Percentiles rank a stretch among this genome's conserved stretches.
phyloP scores from a whole-genome alignment of 768 basidiomycete species.

The Tricholoma bakamatsutake region DNA sequence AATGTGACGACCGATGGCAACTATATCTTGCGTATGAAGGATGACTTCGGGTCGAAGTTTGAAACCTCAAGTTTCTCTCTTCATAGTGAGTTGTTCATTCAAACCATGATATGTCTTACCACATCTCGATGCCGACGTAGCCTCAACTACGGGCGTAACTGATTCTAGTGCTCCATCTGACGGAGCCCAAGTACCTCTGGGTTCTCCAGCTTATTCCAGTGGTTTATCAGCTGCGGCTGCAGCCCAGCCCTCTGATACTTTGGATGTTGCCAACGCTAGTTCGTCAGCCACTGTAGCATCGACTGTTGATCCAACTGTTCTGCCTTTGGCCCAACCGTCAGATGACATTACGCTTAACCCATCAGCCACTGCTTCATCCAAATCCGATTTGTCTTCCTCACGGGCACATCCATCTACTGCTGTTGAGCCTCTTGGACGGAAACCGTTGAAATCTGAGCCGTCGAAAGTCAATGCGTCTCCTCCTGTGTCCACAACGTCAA shows the following conservation, averaged over 20 bases:
- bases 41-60: conserved; percentile 18
- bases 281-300: conserved; percentile 2
- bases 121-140: neutral
- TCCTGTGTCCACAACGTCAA: neutral
- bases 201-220: neutral
- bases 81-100: conserved; percentile 15
- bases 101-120: neutral
- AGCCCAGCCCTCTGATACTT: neutral
- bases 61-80: conserved; percentile 23
- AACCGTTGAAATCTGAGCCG: neutral
- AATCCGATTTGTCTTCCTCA: neutral
- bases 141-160: neutral
- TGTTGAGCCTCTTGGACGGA: neutral
- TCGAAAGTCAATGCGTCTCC: neutral
- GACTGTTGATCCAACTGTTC: neutral
- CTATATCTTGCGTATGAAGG: conserved; percentile 13
- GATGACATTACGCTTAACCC: neutral
- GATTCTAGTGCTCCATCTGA: neutral
- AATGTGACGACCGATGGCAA: conserved; percentile 1
- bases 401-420: neutral
- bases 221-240: neutral
- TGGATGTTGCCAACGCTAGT: neutral
- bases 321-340: neutral
- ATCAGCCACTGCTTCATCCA: neutral
- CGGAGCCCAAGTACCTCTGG: neutral